phyloP scores from a whole-genome alignment of 192 early-diverging fungal species.

The Diversispora epigaea region DNA sequence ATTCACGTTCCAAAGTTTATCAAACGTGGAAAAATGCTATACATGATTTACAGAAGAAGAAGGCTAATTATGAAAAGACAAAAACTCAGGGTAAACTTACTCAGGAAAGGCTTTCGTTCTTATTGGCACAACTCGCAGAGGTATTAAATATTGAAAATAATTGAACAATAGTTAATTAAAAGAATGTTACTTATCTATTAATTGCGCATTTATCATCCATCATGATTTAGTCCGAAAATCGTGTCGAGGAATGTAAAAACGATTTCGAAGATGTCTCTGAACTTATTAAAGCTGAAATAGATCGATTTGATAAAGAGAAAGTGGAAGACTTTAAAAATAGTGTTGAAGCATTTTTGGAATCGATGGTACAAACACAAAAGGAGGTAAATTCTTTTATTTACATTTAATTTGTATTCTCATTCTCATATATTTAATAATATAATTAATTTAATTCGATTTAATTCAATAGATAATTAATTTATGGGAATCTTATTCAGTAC shows the following conservation, averaged over 20 bases:
- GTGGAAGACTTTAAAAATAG: constrained; percentile 77
- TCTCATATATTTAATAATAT: not conserved
- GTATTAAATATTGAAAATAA: constrained; percentile 36
- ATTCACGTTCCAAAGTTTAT: constrained; percentile 68
- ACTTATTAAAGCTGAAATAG: constrained; percentile 70
- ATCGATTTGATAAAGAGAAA: constrained; percentile 76
- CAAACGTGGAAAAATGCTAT: constrained; percentile 69
- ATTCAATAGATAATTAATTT: constrained; percentile 21
- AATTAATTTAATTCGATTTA: not conserved
- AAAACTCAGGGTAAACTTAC: constrained; percentile 44
- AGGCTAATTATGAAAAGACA: constrained; percentile 62
- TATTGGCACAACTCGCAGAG: constrained; percentile 52
- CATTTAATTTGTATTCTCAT: not conserved
- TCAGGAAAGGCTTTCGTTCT: constrained; percentile 52
- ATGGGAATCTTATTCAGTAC: constrained; percentile 29
- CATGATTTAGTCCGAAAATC: constrained; percentile 43
- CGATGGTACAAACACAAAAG: constrained; percentile 79
- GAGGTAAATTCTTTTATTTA: constrained; percentile 39
- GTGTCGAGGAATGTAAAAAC: constrained; percentile 50
- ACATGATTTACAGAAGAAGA: constrained; percentile 68
- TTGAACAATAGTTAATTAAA: constrained; percentile 31
- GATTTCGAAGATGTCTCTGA: constrained; percentile 78
- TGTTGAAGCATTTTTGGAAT: constrained; percentile 69
- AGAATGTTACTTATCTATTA: constrained; percentile 32
- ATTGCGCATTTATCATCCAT: constrained; percentile 32